Evolutionary conservation across 2,329 filamentous ascomycete species (phyloP).

Genomic region (Penicillium olsonii): DNA sequence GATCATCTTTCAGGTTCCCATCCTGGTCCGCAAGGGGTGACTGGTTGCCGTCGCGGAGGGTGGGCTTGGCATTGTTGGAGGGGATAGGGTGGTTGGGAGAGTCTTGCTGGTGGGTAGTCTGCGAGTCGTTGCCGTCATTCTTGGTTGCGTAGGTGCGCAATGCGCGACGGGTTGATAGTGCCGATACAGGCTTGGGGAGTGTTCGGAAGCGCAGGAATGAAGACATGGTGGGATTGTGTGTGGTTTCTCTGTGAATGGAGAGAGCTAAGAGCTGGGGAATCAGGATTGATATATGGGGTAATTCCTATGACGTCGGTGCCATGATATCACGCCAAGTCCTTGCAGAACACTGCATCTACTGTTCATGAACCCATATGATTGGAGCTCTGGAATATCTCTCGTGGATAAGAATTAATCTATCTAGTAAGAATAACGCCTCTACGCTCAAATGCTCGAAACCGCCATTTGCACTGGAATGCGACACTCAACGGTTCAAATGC

Average conservation of each 20-base stretch:
- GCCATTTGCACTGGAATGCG: neutral
- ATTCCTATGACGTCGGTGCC: slow-evolving; percentile 11
- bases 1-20: slow-evolving; percentile 26
- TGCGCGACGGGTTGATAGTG: neutral
- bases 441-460: neutral
- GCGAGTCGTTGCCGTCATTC: neutral
- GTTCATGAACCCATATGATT: no score
- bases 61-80: slow-evolving; percentile 39
- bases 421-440: neutral
- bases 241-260: neutral
- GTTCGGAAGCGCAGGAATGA: neutral
- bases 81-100: slow-evolving; percentile 21
- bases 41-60: slow-evolving; percentile 31
- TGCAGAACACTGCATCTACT: neutral
- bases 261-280: neutral
- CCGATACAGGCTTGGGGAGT: neutral
- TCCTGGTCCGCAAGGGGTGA: slow-evolving; percentile 33
- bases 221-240: slow-evolving; percentile 1
- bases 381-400: neutral
- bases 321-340: slow-evolving; percentile 8
- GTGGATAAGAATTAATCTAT: neutral
- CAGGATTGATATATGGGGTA: neutral
- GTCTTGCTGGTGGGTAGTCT: neutral
- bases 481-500: neutral
- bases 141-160: slow-evolving; percentile 3